Evolutionary conservation across 2,329 filamentous ascomycete genomes (phyloP).

Genomic region (Zymoseptoria crescenta): DNA sequence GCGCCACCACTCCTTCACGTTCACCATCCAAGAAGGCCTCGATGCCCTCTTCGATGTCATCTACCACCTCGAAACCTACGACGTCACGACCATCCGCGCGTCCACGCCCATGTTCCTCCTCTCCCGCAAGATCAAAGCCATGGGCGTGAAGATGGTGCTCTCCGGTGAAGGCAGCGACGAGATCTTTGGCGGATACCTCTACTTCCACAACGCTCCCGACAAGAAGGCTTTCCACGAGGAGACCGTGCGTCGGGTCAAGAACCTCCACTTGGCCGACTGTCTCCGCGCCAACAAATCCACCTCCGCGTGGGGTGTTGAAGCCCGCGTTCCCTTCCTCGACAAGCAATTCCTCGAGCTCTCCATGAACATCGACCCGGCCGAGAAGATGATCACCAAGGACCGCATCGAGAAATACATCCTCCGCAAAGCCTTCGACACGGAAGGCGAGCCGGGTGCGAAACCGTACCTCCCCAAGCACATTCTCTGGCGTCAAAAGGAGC

Average conservation of each 20-base stretch:
- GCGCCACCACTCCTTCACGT: slow-evolving; percentile 96
- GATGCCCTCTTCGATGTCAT: slow-evolving; percentile 97
- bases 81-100: slow-evolving; percentile 96
- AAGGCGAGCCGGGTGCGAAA: slow-evolving; percentile 60
- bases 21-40: slow-evolving; percentile 93
- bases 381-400: slow-evolving; percentile 85
- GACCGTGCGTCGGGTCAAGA: slow-evolving; percentile 88
- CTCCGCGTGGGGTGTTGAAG: slow-evolving; percentile 94
- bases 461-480: slow-evolving; percentile 95
- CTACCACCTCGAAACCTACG: slow-evolving; percentile 94
- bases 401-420: slow-evolving; percentile 96
- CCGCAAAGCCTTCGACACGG: slow-evolving; percentile 93
- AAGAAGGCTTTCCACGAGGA: slow-evolving; percentile 92
- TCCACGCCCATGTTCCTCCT: slow-evolving; percentile 98
- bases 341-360: slow-evolving; percentile 88
- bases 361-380: slow-evolving; percentile 89
- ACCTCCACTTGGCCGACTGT: slow-evolving; percentile 93
- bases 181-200: slow-evolving; percentile 96
- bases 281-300: slow-evolving; percentile 98
- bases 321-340: slow-evolving; percentile 94
- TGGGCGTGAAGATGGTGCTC: slow-evolving; percentile 99
- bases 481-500: slow-evolving; percentile 97
- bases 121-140: slow-evolving; percentile 97
- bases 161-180: slow-evolving; percentile 96
- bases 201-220: slow-evolving; percentile 92